Evolutionary conservation across 2,329 filamentous ascomycete species (phyloP), one percentile per base, ranked within the genome.

Genomic region (Fusarium sp.): DNA sequence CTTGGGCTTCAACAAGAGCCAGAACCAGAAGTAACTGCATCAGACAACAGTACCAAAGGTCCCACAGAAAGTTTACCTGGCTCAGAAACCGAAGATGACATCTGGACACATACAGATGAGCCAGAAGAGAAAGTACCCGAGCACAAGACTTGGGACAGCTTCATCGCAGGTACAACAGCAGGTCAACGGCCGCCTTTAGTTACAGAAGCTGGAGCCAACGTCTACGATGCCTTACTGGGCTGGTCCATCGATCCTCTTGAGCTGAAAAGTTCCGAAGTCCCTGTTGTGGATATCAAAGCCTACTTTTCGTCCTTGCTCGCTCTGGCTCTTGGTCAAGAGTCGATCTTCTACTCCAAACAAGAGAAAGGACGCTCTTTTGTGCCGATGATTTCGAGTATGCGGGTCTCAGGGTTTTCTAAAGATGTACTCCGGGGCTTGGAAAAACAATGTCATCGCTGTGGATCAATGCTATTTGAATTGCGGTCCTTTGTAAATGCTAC

Each of bases 101-200:
- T 86, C 3, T 91, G 89, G 89, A 78, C 85, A 38, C 74, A 80
- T 1, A 76, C 81, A 3, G 80, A 83, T 11, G 75, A 80, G 15
- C 67, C 76, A 13, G 52, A 73, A 4, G 56, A 72, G n/a, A 77
- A 78, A 7, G 54, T 67, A 8, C 80, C 85, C 10, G 78, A 82
- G 41, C 89, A 90, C 75, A 87, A 86, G 66, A 91, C 90, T 2
- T 96, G 93, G 93, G 90, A 94, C 71, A 82, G 80, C 3, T 95
- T 95, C 73, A 77, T 83, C n/a, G 76, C 82, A 8, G 77, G 82
- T 7, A 80, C 82, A 13, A 71, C 78, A 3, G 65, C 64, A 14
- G 53, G 64, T 26, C 77, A 46, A 81, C 85, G 59, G 42, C 85
- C 88, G 2, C 79, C 86, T 3, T 91, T 92, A 68, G 81, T 94